Evolutionary conservation across 2,329 filamentous ascomycete genomes (phyloP), one percentile per base, ranked within the genome.

Genomic region (Knufia fluminis): DNA sequence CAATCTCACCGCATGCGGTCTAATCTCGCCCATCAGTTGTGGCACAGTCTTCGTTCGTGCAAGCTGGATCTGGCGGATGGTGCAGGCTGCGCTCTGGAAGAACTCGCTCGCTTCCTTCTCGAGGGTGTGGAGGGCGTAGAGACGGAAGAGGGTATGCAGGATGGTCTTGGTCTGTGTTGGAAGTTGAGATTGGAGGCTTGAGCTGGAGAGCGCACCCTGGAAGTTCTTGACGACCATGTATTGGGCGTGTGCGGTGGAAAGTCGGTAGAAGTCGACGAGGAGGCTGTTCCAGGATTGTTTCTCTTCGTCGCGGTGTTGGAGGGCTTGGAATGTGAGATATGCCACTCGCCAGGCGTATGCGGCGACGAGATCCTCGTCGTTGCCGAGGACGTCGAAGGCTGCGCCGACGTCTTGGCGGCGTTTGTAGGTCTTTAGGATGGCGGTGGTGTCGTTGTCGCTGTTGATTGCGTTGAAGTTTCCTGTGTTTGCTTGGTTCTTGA

Each of bases 151-250:
- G 59, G 80, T 80, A 67, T 80, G 77, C 58, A 88, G 68, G 8
- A 86, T 61, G 0, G 66, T 65, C 12, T 76, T 67, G 0, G 82
- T 85, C 49, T 75, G 71, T 0, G 71, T 60, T 60, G 82, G 78
- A 24, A 86, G 68, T 14, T 76, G 70, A 10, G 71, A 64, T n/a
- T 66, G 66, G 9, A 77, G 73, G 6, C 72, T 61, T 4, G 74
- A 68, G 3, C 73, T 72, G 32, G 80, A 77, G 17, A 91, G 77
- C 1, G 78, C 72, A 3, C 80, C 73, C 68, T 92, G 86, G 70
- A 88, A 89, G 71, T 82, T 85, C 73, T 85, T 87, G 55, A 88
- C 83, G 0, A 88, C 76, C 57, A 87, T 75, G 66, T 87, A 88
- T 65, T 89, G 83, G 0, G 82, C 83, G 63, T 86, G 83, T 0